Base-by-base conservation (phyloP, 2,329 filamentous ascomycete species). In the Hymenoscyphus repandus region DNA sequence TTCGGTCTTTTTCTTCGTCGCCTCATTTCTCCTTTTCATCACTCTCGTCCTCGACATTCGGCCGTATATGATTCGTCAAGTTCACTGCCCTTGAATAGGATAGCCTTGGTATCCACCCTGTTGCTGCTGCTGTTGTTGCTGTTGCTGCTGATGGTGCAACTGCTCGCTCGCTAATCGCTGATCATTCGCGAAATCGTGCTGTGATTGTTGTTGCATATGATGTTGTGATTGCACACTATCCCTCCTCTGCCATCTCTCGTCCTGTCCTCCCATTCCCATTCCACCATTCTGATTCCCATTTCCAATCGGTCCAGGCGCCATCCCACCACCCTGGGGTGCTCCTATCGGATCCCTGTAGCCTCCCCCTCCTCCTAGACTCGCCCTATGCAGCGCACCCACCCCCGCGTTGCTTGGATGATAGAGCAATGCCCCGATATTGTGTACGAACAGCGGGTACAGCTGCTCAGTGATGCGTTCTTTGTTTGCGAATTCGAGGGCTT, bases 381-480 rank as follows among this genome's bases (percentile, higher is more conserved):
- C 22, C 22, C 22, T 27, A 27, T 27, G 22, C 22, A 27, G 7
- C 22, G 22, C 22, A 27, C 22, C 22, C 22, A 27, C 7, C 61
- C 72, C 86, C 66, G 89, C 85, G 67, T 96, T 96, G 39, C 86
- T 85, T 0, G 92, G 92, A 67, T 96, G 92, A 69, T 96, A 96
- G 45, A 97, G 80, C 56, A 97, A 76, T 51, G 90, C 86, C 53
- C 90, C 89, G 66, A 97, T 97, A 71, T 97, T 95, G 71, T 96
- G 90, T 27, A 97, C 93, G 67, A 97, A 97, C 37, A 97, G 77
- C 39, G 92, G 92, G 68, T 97, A 97, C 45, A 97, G 75, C 44
- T 89, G 74, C 70, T 96, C 91, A 0, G 92, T 97, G 59, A 97
- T 97, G 73, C 96, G 96, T 71, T 97, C 92, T 77, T 96, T 96